Conservation (phyloP, 345 rosid genomes). For the Gossypium sturtianum region DNA sequence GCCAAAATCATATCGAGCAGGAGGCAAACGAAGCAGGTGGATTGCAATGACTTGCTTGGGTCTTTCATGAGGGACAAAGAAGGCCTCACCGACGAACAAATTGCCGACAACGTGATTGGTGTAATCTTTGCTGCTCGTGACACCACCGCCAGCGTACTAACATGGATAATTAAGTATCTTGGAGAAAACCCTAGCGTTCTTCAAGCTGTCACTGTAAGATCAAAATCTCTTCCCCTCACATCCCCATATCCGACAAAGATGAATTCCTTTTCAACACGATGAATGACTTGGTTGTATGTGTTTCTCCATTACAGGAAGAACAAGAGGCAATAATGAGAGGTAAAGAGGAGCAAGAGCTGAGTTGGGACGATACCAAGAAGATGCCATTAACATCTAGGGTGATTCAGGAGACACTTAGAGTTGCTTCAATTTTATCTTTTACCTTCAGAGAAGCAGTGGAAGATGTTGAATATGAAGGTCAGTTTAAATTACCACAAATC, state of each 20-base stretch:
- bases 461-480: slow-evolving; percentile 85
- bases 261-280: too few species aligned
- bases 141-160: slow-evolving; percentile 76
- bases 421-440: slow-evolving; percentile 79
- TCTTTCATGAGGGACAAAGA: slow-evolving; percentile 76
- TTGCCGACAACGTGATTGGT: slow-evolving; percentile 84
- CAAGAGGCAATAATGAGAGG: slow-evolving; percentile 49
- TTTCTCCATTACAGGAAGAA: slow-evolving; percentile 44
- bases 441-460: slow-evolving; percentile 90
- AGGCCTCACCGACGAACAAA: slow-evolving; percentile 66
- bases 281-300: too few species aligned
- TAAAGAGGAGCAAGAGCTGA: slow-evolving; percentile 37
- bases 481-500: neutral
- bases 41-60: slow-evolving; percentile 57
- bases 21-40: slow-evolving; percentile 29
- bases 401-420: slow-evolving; percentile 79
- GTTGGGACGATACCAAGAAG: slow-evolving; percentile 66
- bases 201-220: slow-evolving; percentile 69
- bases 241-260: too few species aligned
- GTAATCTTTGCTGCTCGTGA: slow-evolving; percentile 89
- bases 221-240: neutral
- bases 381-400: slow-evolving; percentile 75
- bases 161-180: slow-evolving; percentile 86
- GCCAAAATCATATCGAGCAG: slow-evolving; percentile 53
- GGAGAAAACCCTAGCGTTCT: slow-evolving; percentile 63